A percentile compares a stretch with the other conserved stretches of the same genome.
These are phyloP conservation scores for Monosporozyma solicola DNA, from an alignment of 805 yeast species.

Conservation along the genomic window DNA sequence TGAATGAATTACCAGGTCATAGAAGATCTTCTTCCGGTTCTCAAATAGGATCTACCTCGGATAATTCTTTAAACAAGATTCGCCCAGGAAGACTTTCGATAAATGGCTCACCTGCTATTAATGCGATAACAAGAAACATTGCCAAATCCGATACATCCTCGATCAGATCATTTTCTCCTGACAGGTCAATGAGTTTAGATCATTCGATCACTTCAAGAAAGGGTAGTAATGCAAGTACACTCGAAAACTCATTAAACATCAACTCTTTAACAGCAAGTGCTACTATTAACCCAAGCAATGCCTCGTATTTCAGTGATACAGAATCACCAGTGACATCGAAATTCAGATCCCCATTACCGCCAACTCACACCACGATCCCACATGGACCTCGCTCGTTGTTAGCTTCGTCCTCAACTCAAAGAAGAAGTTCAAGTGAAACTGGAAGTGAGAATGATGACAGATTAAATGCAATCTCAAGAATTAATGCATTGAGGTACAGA, in stretches of 20 bases:
- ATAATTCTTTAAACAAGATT: slow-evolving; percentile 12
- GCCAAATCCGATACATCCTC: slow-evolving; percentile 21
- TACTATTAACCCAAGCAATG: neutral
- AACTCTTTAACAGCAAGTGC: neutral
- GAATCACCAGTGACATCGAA: slow-evolving; percentile 18
- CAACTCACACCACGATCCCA: slow-evolving; percentile 8
- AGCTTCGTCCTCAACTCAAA: slow-evolving; percentile 25
- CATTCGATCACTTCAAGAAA: slow-evolving; percentile 13
- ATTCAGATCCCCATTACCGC: slow-evolving; percentile 24
- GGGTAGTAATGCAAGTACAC: slow-evolving; percentile 12
- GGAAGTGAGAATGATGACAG: slow-evolving; percentile 15
- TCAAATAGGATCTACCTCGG: slow-evolving; percentile 30
- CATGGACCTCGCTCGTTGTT: neutral
- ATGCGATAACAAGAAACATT: slow-evolving; percentile 8
- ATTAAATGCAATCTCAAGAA: slow-evolving; percentile 21
- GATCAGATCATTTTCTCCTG: slow-evolving; percentile 23
- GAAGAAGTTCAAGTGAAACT: slow-evolving; percentile 16
- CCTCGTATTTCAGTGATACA: slow-evolving; percentile 13
- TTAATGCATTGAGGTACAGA: slow-evolving; percentile 20
- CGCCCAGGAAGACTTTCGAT: slow-evolving; percentile 11
- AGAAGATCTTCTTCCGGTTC: slow-evolving; percentile 30
- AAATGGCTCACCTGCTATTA: slow-evolving; percentile 15
- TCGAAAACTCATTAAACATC: slow-evolving; percentile 4
- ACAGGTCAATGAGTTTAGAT: slow-evolving; percentile 17
- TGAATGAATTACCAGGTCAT: slow-evolving; percentile 31